Evolutionary conservation across 1,284 basidiomycete genomes (phyloP).

Genomic region (Bondarzewia mesenterica): DNA sequence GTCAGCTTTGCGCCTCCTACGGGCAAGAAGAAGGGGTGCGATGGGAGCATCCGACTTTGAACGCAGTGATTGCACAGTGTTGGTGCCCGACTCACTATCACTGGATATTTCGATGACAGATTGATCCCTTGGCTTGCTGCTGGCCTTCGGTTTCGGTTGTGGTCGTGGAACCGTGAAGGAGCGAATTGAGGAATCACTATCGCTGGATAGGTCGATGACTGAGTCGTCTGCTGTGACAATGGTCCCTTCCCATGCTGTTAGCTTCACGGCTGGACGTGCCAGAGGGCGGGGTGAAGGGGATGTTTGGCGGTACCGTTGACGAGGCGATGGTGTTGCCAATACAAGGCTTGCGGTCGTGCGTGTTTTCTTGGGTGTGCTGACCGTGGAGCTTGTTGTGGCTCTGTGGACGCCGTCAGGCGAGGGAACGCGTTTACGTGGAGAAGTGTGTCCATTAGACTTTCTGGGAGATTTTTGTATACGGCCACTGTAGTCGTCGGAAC

Average conservation of each 20-base stretch:
- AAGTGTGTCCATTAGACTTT: slow-evolving; percentile 16
- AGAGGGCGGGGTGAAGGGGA: not conserved
- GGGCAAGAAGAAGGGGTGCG: not conserved
- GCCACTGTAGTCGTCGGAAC: too few relatives aligned
- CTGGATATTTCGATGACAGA: not conserved
- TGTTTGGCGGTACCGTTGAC: not conserved
- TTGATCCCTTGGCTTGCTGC: not conserved
- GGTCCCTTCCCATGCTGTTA: not conserved
- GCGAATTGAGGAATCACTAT: slow-evolving; percentile 18
- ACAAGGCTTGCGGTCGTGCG: not conserved
- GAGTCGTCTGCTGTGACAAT: slow-evolving; percentile 10
- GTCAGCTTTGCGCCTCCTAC: too few relatives aligned
- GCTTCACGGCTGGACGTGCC: not conserved
- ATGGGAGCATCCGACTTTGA: not conserved
- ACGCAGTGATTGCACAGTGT: too few relatives aligned
- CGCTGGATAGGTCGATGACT: slow-evolving; percentile 7
- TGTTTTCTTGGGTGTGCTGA: not conserved
- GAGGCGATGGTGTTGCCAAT: not conserved
- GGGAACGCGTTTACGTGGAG: slow-evolving; percentile 16
- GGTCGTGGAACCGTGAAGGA: slow-evolving; percentile 6
- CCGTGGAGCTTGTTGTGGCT: not conserved
- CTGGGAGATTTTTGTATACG: slow-evolving; percentile 19
- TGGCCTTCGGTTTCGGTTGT: not conserved
- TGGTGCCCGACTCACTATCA: too few relatives aligned
- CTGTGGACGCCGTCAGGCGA: not conserved